Evolutionary conservation across 2,329 filamentous ascomycete genomes (phyloP).

Genomic region (Amylocarpus encephaloides): DNA sequence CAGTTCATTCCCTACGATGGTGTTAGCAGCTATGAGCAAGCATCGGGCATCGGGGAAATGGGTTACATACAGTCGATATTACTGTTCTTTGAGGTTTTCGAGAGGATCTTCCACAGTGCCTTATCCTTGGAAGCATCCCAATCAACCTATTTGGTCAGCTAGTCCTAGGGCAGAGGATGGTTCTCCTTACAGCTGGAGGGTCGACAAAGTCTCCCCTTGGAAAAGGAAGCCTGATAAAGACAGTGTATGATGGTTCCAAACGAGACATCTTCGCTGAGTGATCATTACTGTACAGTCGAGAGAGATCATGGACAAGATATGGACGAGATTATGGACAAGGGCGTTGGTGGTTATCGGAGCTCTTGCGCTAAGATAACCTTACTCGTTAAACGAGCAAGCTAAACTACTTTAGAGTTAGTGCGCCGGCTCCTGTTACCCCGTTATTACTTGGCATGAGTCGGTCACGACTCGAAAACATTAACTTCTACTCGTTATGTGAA

Average conservation of each 20-base stretch:
- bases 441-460: no score
- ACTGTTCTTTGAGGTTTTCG: constrained; percentile 67
- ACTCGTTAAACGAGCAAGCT: neutral
- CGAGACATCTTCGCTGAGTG: constrained; percentile 22
- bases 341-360: constrained; percentile 1
- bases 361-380: neutral
- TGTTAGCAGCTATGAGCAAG: constrained; percentile 21
- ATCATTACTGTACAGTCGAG: neutral
- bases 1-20: constrained; percentile 63
- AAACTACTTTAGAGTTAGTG: neutral
- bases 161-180: neutral
- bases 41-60: neutral
- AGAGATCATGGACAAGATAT: no score
- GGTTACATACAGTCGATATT: constrained; percentile 72
- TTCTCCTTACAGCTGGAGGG: constrained; percentile 65
- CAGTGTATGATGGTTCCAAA: constrained; percentile 44
- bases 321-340: constrained; percentile 2
- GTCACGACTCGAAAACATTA: no score
- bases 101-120: constrained; percentile 83
- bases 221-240: constrained; percentile 87
- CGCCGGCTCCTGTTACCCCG: no score
- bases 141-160: constrained; percentile 53
- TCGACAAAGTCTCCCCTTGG: constrained; percentile 82
- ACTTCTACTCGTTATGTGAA: no score
- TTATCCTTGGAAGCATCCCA: constrained; percentile 88